Base-by-base conservation (phyloP, 2,329 filamentous ascomycete species). In the Fusarium falciforme region DNA sequence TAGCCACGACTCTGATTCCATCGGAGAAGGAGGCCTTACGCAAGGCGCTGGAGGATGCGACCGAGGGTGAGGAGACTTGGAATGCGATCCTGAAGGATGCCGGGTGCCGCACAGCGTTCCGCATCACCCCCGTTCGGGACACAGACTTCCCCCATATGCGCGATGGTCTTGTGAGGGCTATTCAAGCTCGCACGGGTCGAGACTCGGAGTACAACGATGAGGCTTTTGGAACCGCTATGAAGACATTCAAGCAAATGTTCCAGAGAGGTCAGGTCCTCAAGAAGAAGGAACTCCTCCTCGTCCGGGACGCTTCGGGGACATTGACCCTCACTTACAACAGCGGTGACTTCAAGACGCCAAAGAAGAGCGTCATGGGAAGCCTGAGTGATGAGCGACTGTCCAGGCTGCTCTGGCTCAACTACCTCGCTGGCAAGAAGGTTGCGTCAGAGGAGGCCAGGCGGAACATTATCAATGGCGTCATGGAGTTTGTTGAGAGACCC, bases 81-180 rank as follows among this genome's bases (percentile, higher is more conserved):
- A 88, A 91, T 49, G 85, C 88, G 16, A 86, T 98, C 4, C 84
- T 98, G 29, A 86, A 87, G 67, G 86, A 91, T 0, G 87, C 90
- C 4, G 88, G 90, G 0, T 90, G 96, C n/a, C 87, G 94, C 64
- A 96, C 92, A 29, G 89, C 92, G 0, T 91, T 97, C 84, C 90
- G 96, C 54, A 93, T 99, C 72, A 91, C 96, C 4, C 96, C 96
- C 0, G 95, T 94, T n/a, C 89, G 94, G 40, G 95, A 97, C 82
- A 99, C 96, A 20, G 95, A 98, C 83, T 98, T 98, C 83, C 91
- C 92, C 74, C 96, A 99, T 82, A 83, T 99, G 71, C 90, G 96
- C 44, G 96, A 99, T 80, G 96, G 94, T 1, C 97, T 95, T 85
- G 94, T 98, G 68, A 90, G 95, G 7, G 93, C 94, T 25, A 93